A percentile compares a stretch with the other conserved stretches of the same genome.
Conservation (phyloP, 768 basidiomycete genomes). For the Gloeophyllum trabeum region DNA sequence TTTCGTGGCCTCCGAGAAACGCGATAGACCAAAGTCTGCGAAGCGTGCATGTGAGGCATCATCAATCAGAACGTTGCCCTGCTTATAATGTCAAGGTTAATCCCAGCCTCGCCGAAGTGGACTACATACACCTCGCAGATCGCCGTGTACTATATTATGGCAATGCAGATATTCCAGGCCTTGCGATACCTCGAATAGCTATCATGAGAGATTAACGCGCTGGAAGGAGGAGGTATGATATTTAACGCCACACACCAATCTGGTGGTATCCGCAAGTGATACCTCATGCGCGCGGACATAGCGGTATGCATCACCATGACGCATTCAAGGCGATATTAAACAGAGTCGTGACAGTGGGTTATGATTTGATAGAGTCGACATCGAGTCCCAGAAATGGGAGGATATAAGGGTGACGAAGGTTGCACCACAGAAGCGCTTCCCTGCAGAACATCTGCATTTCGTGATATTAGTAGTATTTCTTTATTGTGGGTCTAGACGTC, state of each 20-base stretch:
- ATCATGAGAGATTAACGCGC: too few species aligned
- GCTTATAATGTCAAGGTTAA: conserved; percentile 7
- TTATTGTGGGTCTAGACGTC: too few species aligned
- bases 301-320: too few species aligned
- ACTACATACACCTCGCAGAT: neutral
- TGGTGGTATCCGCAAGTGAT: too few species aligned
- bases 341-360: too few species aligned
- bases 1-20: conserved; percentile 18
- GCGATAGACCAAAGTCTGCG: conserved; percentile 23
- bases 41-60: conserved; percentile 20
- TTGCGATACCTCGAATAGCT: neutral
- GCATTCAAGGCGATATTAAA: too few species aligned
- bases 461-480: too few species aligned
- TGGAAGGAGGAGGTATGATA: too few species aligned
- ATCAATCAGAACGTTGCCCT: conserved; percentile 21
- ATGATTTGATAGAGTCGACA: neutral
- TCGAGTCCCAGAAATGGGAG: conserved; percentile 3
- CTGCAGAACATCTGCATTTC: neutral
- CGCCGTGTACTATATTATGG: neutral
- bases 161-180: neutral
- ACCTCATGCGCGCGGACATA: too few species aligned
- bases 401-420: conserved; percentile 1
- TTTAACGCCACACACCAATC: too few species aligned
- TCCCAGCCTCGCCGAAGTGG: neutral
- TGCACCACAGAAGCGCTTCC: conserved; percentile 3